A percentile compares a stretch with the other conserved stretches of the same genome.
Conservation (phyloP, 805 yeast species). For the Wickerhamomyces ciferrii region DNA sequence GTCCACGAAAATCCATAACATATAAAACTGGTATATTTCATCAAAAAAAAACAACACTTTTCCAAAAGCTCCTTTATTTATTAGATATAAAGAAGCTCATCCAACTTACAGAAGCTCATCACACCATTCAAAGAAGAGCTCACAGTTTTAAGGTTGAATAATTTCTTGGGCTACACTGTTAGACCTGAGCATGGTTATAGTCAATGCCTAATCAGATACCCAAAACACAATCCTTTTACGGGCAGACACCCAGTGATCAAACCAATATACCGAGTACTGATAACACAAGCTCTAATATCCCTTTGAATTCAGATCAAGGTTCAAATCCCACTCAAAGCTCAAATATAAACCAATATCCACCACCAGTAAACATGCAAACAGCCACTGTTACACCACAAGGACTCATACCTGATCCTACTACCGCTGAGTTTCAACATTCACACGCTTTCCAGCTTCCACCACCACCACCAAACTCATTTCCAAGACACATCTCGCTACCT, state of each 20-base stretch:
- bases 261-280: background rate
- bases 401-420: constrained; percentile 4
- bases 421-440: background rate
- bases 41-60: background rate
- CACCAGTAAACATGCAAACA: background rate
- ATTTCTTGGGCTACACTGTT: background rate
- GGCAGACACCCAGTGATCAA: background rate
- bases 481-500: background rate
- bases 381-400: constrained; percentile 13
- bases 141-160: no score
- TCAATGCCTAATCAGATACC: background rate
- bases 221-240: background rate
- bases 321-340: background rate
- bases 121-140: no score
- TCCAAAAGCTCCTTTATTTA: no score
- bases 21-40: background rate
- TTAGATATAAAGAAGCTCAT: no score
- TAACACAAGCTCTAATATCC: background rate
- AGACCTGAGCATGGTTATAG: background rate
- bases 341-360: background rate
- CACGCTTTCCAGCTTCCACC: background rate
- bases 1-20: background rate
- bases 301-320: background rate
- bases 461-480: background rate
- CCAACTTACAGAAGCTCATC: no score